Base-by-base conservation (phyloP, 805 yeast species). In the Zygosaccharomyces pseudorouxii region DNA sequence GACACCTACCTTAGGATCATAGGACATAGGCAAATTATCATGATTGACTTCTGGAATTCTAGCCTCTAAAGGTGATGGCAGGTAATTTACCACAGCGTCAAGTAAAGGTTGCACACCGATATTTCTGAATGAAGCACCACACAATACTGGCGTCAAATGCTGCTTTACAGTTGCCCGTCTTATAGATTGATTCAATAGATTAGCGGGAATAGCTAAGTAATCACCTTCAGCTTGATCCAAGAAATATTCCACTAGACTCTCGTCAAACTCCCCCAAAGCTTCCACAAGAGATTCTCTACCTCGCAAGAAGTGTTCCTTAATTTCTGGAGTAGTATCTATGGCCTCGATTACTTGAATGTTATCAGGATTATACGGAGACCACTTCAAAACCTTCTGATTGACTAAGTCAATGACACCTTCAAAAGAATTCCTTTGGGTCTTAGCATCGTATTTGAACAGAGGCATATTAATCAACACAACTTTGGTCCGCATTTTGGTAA, bases 101-200 rank as follows among this genome's bases (percentile, higher is more conserved):
- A 93, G 68, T 42, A 93, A 70, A 1, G 98, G 97, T 63, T 93
- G 98, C 2, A 93, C 96, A 22, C 99, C 99, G 40, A 92, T 86
- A 64, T 92, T 92, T 55, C 76, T 78, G 68, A 92, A 93, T 47
- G 96, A 86, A 1, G 97, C 86, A 10, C 99, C 99, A 67, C 97
- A 89, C 31, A 90, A 68, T 0, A 93, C 86, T 0, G 99, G 97
- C 0, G 84, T 77, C 1, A 87, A 74, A 33, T 70, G 65, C 42
- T 77, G 75, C 0, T 65, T 63, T 5, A 88, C 54, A 0, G 96
- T 86, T 2, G 86, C 81, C 20, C 68, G 70, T 45, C 86, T 72
- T 6, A 93, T 74, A 0, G 95, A 84, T 12, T 62, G 57, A 38
- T 75, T 77, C n/a, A 93, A 68, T 1, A 78, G 59, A 0, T 57